These are phyloP conservation scores for Podospora anserina DNA, from an alignment of 495 filamentous ascomycete species.

Conservation along the genomic window DNA sequence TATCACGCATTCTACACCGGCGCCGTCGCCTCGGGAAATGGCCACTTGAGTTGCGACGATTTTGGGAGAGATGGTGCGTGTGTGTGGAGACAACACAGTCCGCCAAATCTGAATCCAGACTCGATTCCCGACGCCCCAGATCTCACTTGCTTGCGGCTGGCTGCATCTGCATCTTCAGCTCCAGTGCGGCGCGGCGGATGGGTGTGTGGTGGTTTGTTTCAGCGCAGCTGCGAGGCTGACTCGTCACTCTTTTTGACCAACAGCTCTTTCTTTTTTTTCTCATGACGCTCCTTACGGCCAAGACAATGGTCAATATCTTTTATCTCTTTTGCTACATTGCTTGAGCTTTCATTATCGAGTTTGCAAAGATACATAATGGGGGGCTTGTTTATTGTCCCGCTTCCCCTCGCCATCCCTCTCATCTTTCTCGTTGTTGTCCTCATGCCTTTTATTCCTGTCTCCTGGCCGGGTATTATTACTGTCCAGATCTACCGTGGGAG, in stretches of 20 bases:
- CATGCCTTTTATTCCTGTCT: constrained; percentile 1
- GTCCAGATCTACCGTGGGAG: not conserved
- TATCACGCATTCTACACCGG: not conserved
- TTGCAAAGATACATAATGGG: constrained; percentile 4
- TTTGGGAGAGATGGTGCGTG: not conserved
- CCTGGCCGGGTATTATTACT: not conserved
- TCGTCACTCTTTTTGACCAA: not conserved
- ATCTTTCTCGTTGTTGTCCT: constrained; percentile 1
- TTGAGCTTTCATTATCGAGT: too few relatives aligned
- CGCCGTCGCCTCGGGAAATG: not conserved
- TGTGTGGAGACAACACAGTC: not conserved
- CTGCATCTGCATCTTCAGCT: not conserved
- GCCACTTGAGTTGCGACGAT: not conserved
- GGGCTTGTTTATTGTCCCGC: constrained; percentile 6
- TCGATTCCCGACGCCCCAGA: not conserved
- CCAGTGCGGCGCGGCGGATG: not conserved
- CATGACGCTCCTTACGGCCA: not conserved
- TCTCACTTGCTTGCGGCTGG: not conserved
- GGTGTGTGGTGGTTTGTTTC: not conserved
- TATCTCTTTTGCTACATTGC: too few relatives aligned
- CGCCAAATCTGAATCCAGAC: not conserved
- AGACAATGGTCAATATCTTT: not conserved
- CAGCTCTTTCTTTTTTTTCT: not conserved
- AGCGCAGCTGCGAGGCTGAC: not conserved
- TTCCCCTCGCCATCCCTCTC: constrained; percentile 15